These are phyloP conservation scores for Solanum infundibuliforme DNA, from an alignment of 257 asterid genomes.

Conservation along the genomic window DNA sequence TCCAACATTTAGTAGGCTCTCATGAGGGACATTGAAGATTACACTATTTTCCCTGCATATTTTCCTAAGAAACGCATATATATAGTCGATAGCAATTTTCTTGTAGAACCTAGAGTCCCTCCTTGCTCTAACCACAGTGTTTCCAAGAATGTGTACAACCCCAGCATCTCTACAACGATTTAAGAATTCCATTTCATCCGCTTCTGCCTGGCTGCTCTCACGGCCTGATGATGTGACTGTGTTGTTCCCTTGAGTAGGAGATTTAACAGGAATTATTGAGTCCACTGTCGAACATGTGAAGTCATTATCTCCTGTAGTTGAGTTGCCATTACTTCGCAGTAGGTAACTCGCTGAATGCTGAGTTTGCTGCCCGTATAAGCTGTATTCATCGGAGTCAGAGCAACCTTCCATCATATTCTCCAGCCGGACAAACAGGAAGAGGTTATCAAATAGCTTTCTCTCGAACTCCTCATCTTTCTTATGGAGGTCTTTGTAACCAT, in stretches of 20 bases:
- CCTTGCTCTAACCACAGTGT: constrained; percentile 74
- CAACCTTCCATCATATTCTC: constrained; percentile 97
- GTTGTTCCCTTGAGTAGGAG: constrained; percentile 28
- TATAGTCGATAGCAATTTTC: constrained; percentile 76
- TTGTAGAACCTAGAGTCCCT: constrained; percentile 61
- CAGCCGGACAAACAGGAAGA: constrained; percentile 71
- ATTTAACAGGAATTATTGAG: constrained; percentile 53
- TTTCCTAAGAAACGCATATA: constrained; percentile 90
- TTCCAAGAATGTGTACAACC: constrained; percentile 92
- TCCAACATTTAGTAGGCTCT: constrained; percentile 88
- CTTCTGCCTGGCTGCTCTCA: constrained; percentile 50
- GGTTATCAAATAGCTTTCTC: constrained; percentile 65
- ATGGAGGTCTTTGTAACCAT: constrained; percentile 89
- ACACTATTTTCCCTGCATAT: constrained; percentile 97
- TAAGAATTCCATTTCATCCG: constrained; percentile 71
- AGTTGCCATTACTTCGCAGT: constrained; percentile 19
- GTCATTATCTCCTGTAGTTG: constrained; percentile 25
- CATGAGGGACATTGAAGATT: constrained; percentile 89
- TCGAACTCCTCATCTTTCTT: constrained; percentile 83
- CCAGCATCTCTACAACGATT: constrained; percentile 73
- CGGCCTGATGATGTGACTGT: constrained; percentile 44
- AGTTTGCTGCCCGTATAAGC: constrained; percentile 65
- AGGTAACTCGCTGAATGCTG: constrained; percentile 38
- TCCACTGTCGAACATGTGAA: constrained; percentile 49
- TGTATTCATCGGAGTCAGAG: constrained; percentile 82